Percentiles rank a stretch among this genome's conserved stretches.
Evolutionary conservation across 768 basidiomycete genomes (phyloP).

Genomic region (Tylopilus plumbeoviolaceoides): DNA sequence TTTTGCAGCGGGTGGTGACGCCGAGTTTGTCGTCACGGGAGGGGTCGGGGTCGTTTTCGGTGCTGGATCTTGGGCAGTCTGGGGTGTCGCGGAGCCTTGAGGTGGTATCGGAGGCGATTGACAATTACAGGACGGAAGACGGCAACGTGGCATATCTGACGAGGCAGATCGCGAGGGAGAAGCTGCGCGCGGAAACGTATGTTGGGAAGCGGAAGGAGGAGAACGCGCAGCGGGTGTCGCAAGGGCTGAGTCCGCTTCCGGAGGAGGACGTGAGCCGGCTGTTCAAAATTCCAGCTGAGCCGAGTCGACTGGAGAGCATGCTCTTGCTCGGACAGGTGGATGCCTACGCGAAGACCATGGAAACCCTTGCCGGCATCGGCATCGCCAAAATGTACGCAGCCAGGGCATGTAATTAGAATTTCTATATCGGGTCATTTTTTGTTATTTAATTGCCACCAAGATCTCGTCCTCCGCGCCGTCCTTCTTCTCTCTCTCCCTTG

Average conservation of each 20-base stretch:
- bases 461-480: neutral
- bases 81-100: slow-evolving; percentile 75
- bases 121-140: slow-evolving; percentile 85
- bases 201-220: slow-evolving; percentile 87
- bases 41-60: slow-evolving; percentile 50
- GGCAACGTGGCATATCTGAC: slow-evolving; percentile 86
- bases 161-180: slow-evolving; percentile 87
- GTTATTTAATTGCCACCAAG: neutral
- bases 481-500: neutral
- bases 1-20: slow-evolving; percentile 62
- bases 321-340: slow-evolving; percentile 85
- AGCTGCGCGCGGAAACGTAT: slow-evolving; percentile 70
- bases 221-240: slow-evolving; percentile 70
- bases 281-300: slow-evolving; percentile 87
- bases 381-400: slow-evolving; percentile 87
- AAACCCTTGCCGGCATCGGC: slow-evolving; percentile 51
- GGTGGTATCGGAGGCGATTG: slow-evolving; percentile 80
- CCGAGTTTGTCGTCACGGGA: slow-evolving; percentile 39
- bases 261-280: slow-evolving; percentile 81
- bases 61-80: slow-evolving; percentile 66
- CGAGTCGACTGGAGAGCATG: slow-evolving; percentile 84
- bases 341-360: slow-evolving; percentile 75
- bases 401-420: slow-evolving; percentile 22
- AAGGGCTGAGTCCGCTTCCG: slow-evolving; percentile 82
- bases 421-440: neutral